Evolutionary conservation across 495 filamentous ascomycete genomes (phyloP), one percentile per base, ranked within the genome.

Genomic region (Glutinoglossum americanum): DNA sequence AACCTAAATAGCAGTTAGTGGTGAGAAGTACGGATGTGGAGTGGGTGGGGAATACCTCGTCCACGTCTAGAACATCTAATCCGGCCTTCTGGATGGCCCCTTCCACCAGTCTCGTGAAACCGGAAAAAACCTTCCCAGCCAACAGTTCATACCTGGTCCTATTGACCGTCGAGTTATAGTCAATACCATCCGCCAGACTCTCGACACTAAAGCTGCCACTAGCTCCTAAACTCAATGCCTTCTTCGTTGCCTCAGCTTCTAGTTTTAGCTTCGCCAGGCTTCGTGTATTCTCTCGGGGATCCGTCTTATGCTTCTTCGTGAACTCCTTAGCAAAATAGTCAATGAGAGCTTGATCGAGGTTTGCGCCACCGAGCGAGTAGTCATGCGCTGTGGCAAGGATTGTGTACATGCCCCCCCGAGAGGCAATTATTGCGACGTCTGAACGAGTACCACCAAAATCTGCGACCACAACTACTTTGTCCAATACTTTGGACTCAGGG

Each of bases 261-360:
- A 89, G 74, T 73, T 87, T 90, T 54, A 98, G 73, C 76, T 96
- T 98, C 17, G 93, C 90, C 51, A 95, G 71, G 62, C 83, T 82
- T 61, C 83, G 82, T 11, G 78, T 76, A 63, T 87, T 84, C 66
- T 83, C 76, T 59, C 92, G 77, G 26, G 93, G 92, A 67, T 98
- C 92, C 51, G 75, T 78, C 68, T 88, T 87, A 69, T 90, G 73
- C 74, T 93, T 88, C 79, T 97, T 96, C 61, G 90, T 74, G 72
- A 98, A 98, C 69, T 96, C 92, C 77, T 98, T 97, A 59, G 92
- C 84, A 64, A 96, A 96, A 75, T 95, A 81, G 67, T 97, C 89
- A 62, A 95, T 84, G 51, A 98, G 76, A 37, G 93, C 81, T 64
- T 89, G 76, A 71, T 98, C 92, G 35, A 98, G 72, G 49, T 85